phyloP scores from a whole-genome alignment of 495 filamentous ascomycete genomes.

The Neurospora terricola region DNA sequence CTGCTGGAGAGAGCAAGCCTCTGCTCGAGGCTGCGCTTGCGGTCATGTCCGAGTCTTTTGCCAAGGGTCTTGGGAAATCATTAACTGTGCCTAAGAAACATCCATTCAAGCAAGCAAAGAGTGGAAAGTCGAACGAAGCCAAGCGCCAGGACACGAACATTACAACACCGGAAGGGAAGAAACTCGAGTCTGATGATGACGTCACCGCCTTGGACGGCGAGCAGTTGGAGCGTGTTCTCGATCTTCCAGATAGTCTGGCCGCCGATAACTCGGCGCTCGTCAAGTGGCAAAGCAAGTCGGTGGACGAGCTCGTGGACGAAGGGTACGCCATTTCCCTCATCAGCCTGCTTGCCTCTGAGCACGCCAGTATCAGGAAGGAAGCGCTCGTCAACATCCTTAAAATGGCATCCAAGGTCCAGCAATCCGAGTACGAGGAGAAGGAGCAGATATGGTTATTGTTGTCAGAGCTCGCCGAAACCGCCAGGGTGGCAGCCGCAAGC shows the following conservation, averaged over 20 bases:
- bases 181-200: neutral
- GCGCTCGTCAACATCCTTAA: constrained; percentile 58
- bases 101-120: constrained; percentile 1
- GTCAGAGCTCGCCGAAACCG: constrained; percentile 69
- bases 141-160: neutral
- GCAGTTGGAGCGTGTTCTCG: constrained; percentile 23
- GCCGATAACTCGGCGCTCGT: constrained; percentile 49
- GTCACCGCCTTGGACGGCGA: constrained; percentile 2
- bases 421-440: constrained; percentile 64
- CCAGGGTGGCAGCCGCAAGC: constrained; percentile 10
- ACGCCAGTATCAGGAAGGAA: constrained; percentile 64
- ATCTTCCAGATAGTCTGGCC: constrained; percentile 22
- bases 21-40: constrained; percentile 26
- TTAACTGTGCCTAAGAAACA: neutral
- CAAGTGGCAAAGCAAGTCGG: constrained; percentile 63
- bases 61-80: neutral
- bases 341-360: constrained; percentile 62
- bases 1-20: constrained; percentile 28
- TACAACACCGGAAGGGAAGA: neutral
- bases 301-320: constrained; percentile 64
- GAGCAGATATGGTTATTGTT: constrained; percentile 65
- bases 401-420: constrained; percentile 55
- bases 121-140: neutral
- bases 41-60: constrained; percentile 16
- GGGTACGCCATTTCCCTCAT: constrained; percentile 57